Conservation (phyloP, 106 monocot species). For the Triglochin maritima region DNA sequence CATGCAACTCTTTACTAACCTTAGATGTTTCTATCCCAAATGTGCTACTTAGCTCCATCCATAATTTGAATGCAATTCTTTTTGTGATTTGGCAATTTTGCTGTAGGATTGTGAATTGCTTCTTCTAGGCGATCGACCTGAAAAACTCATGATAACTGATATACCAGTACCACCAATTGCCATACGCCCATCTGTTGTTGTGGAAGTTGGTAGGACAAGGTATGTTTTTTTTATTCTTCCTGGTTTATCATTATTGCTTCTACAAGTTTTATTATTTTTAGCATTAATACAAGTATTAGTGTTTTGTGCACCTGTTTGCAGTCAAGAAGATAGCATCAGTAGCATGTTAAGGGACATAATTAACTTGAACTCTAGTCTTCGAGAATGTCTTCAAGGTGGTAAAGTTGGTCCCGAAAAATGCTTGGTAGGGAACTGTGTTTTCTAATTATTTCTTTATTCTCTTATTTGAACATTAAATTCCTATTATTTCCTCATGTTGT, state of each 20-base stretch:
- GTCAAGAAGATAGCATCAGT: slow-evolving; percentile 80
- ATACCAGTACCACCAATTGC: slow-evolving; percentile 76
- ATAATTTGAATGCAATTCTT: background rate
- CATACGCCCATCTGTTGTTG: slow-evolving; percentile 68
- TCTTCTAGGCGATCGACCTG: slow-evolving; percentile 65
- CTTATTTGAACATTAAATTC: background rate
- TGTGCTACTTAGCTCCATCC: background rate
- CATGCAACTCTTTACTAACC: background rate
- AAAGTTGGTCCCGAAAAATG: slow-evolving; percentile 11
- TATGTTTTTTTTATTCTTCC: slow-evolving; percentile 2
- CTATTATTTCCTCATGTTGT: background rate
- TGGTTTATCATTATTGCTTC: background rate
- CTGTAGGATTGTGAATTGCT: slow-evolving; percentile 92
- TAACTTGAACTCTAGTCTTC: slow-evolving; percentile 60
- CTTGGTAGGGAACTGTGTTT: background rate
- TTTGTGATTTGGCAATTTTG: background rate
- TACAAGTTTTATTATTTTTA: too few species aligned
- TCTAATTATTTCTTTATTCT: too few species aligned
- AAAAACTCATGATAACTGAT: slow-evolving; percentile 79
- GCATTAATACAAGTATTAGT: too few species aligned
- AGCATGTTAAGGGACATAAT: slow-evolving; percentile 60
- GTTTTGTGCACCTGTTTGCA: slow-evolving; percentile 18
- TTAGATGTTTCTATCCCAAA: background rate
- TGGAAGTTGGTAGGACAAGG: slow-evolving; percentile 46
- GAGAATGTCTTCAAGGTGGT: slow-evolving; percentile 50